Evolutionary conservation across 225 moss, liverwort and hornwort species (phyloP).

Genomic region (Neckera pumila): DNA sequence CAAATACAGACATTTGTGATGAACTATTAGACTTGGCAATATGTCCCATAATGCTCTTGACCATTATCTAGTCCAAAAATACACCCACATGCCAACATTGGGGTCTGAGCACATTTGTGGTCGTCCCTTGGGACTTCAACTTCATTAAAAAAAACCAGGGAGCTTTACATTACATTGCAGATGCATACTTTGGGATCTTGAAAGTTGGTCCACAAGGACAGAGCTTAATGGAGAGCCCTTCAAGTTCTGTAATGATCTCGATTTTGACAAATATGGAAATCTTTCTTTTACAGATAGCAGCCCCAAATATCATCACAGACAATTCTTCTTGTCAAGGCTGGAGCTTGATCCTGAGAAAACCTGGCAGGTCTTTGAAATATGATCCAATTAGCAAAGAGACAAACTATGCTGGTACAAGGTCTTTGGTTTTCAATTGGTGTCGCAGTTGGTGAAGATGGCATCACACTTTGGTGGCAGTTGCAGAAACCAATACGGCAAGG

Average conservation of each 20-base stretch:
- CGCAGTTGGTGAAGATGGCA: background rate
- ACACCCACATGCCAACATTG: too few relatives aligned
- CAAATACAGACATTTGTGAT: too few relatives aligned
- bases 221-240: too few relatives aligned
- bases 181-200: slow-evolving; percentile 40
- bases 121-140: background rate
- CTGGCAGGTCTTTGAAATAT: slow-evolving; percentile 47
- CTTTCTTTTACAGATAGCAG: slow-evolving; percentile 61
- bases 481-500: slow-evolving; percentile 23
- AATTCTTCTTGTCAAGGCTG: slow-evolving; percentile 1
- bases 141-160: slow-evolving; percentile 23
- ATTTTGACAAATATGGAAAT: slow-evolving; percentile 54
- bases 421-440: background rate
- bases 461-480: background rate
- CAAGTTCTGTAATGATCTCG: slow-evolving; percentile 14
- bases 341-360: slow-evolving; percentile 37
- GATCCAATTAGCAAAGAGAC: slow-evolving; percentile 40
- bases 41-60: too few relatives aligned
- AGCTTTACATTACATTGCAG: slow-evolving; percentile 43
- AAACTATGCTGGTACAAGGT: background rate
- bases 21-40: too few relatives aligned
- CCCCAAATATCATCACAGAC: slow-evolving; percentile 39
- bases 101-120: too few relatives aligned
- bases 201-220: too few relatives aligned
- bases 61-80: too few relatives aligned